Percentiles rank a stretch among this genome's conserved stretches.
Evolutionary conservation across 345 rosid genomes (phyloP).

Genomic region (Camelina laxa): DNA sequence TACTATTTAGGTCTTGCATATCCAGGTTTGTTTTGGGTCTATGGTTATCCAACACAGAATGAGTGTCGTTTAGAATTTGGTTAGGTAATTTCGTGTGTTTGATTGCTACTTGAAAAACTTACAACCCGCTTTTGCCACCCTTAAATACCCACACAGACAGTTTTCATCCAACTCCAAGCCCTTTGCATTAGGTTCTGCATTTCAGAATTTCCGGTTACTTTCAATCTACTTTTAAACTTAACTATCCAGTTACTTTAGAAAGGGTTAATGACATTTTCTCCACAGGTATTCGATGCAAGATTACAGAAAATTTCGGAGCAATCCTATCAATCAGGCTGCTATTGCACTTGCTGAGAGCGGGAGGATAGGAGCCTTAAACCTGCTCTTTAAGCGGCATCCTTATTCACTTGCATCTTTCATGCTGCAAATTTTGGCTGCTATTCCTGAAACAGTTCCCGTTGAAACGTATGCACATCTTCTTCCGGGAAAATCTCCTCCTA

Average conservation of each 20-base stretch:
- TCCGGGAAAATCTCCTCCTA: constrained; percentile 80
- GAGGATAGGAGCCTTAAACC: constrained; percentile 90
- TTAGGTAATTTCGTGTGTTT: background rate
- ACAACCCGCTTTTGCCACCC: background rate
- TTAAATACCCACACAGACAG: constrained; percentile 5
- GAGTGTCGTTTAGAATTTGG: constrained; percentile 18
- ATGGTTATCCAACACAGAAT: constrained; percentile 3
- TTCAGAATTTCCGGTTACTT: constrained; percentile 1
- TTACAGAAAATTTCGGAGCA: constrained; percentile 72
- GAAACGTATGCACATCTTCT: constrained; percentile 92
- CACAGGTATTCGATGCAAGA: constrained; percentile 93
- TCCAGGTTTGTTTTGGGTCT: constrained; percentile 10
- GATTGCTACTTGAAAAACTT: constrained; percentile 5
- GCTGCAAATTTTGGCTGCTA: constrained; percentile 72
- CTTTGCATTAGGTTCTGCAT: constrained; percentile 33
- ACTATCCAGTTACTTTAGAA: constrained; percentile 45
- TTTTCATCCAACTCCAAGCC: constrained; percentile 9
- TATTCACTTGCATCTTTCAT: constrained; percentile 68
- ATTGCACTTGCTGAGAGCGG: constrained; percentile 85
- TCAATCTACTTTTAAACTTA: background rate
- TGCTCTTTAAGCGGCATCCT: constrained; percentile 95
- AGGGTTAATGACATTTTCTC: constrained; percentile 55
- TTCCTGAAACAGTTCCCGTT: constrained; percentile 92
- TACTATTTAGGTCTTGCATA: constrained; percentile 26
- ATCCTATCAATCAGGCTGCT: constrained; percentile 74